Percentiles rank a stretch among this genome's conserved stretches.
phyloP scores from a whole-genome alignment of 148 eudicot species.

The Nyssa sinensis region DNA sequence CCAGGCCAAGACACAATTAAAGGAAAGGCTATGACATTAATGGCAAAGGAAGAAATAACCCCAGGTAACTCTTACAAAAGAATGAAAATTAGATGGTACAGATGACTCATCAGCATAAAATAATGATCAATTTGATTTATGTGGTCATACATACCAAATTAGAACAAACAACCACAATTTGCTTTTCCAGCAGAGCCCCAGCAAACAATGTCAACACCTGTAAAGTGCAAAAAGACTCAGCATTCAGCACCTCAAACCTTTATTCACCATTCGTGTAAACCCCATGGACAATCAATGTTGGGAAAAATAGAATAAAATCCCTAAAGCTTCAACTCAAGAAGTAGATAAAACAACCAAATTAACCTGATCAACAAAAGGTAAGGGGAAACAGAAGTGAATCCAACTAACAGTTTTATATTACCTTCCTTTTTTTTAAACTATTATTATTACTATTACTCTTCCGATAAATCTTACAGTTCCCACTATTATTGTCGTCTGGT shows the following conservation, averaged over 20 bases:
- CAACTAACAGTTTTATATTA: constrained; percentile 1
- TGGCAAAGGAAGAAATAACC: neutral
- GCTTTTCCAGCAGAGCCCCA: constrained; percentile 90
- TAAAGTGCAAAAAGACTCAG: constrained; percentile 24
- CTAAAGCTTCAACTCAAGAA: neutral
- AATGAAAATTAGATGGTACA: neutral
- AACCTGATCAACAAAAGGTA: neutral
- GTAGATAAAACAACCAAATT: neutral
- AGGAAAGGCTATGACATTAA: no score
- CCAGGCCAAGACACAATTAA: no score
- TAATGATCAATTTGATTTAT: constrained; percentile 13
- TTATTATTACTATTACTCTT: no score
- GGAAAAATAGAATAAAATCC: neutral
- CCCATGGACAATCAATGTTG: neutral
- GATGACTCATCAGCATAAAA: constrained; percentile 2
- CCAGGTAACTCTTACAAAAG: constrained; percentile 6
- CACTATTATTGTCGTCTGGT: no score
- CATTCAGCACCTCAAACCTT: neutral
- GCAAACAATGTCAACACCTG: constrained; percentile 88
- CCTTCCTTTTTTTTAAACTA: no score
- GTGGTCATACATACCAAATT: constrained; percentile 63
- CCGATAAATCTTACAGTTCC: no score
- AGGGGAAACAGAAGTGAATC: neutral
- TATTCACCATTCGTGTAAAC: neutral
- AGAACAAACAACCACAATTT: constrained; percentile 79